Conservation (phyloP, 768 basidiomycete species). For the Suillus weaverae region DNA sequence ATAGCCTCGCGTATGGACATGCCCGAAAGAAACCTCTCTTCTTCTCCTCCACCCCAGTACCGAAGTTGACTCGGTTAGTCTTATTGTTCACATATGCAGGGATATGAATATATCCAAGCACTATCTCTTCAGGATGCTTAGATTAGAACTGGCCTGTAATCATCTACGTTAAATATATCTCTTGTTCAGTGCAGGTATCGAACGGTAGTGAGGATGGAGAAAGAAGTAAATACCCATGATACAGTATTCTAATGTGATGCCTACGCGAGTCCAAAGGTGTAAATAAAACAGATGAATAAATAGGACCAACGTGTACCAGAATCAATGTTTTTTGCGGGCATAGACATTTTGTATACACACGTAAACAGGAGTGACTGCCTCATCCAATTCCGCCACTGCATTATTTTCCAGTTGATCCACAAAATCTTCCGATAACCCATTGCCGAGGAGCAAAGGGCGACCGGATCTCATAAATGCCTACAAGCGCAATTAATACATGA, state of each 20-base stretch:
- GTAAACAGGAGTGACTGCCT: slow-evolving; percentile 46
- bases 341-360: slow-evolving; percentile 62
- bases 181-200: slow-evolving; percentile 7
- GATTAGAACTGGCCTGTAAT: not conserved
- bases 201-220: slow-evolving; percentile 9
- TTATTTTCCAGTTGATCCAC: slow-evolving; percentile 55
- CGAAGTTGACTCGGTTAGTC: not conserved
- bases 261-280: slow-evolving; percentile 11
- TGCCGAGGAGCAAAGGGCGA: slow-evolving; percentile 66
- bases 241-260: slow-evolving; percentile 23
- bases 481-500: slow-evolving; percentile 1
- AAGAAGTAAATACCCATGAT: slow-evolving; percentile 17
- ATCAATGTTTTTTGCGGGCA: slow-evolving; percentile 39
- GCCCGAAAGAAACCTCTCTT: not conserved
- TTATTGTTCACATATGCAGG: slow-evolving; percentile 2
- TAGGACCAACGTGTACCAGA: slow-evolving; percentile 5
- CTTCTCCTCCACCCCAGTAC: slow-evolving; percentile 9
- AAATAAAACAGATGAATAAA: slow-evolving; percentile 5
- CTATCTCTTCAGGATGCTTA: not conserved
- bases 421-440: slow-evolving; percentile 53
- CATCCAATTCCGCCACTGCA: slow-evolving; percentile 51
- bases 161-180: slow-evolving; percentile 1
- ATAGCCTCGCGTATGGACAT: slow-evolving; percentile 10
- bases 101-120: not conserved
- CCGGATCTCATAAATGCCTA: slow-evolving; percentile 68